Conservation (phyloP, 345 rosid genomes). For the Corchorus capsularis region DNA sequence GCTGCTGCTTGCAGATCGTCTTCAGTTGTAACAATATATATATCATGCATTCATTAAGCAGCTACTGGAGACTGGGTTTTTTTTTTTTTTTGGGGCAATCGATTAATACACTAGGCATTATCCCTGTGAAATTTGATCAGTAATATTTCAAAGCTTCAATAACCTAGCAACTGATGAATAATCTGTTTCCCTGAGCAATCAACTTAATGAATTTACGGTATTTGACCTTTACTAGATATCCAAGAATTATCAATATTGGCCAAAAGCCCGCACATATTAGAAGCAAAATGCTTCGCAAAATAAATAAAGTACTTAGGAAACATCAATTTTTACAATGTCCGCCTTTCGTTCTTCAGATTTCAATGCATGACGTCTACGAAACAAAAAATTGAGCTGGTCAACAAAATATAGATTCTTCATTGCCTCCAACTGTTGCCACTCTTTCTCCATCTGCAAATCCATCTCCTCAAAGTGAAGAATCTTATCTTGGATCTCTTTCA, state of each 20-base stretch:
- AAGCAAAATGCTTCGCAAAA: too few relatives aligned
- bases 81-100: too few relatives aligned
- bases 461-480: conserved; percentile 70
- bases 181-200: neutral
- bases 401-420: conserved; percentile 71
- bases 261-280: too few relatives aligned
- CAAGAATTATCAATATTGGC: neutral
- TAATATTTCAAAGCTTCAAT: neutral
- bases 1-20: neutral
- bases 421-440: conserved; percentile 73
- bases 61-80: neutral
- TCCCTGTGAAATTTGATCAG: neutral
- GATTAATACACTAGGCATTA: neutral
- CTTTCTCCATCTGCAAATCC: conserved; percentile 84
- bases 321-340: conserved; percentile 39
- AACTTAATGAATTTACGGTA: neutral
- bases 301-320: neutral
- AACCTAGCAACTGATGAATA: neutral
- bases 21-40: neutral
- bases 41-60: neutral
- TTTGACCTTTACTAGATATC: neutral
- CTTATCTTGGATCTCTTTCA: conserved; percentile 72
- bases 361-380: conserved; percentile 41
- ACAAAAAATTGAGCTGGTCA: conserved; percentile 72
- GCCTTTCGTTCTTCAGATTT: conserved; percentile 37